Conservation (phyloP, 1,284 basidiomycete species). For the Ceratobasidium papillatum region DNA sequence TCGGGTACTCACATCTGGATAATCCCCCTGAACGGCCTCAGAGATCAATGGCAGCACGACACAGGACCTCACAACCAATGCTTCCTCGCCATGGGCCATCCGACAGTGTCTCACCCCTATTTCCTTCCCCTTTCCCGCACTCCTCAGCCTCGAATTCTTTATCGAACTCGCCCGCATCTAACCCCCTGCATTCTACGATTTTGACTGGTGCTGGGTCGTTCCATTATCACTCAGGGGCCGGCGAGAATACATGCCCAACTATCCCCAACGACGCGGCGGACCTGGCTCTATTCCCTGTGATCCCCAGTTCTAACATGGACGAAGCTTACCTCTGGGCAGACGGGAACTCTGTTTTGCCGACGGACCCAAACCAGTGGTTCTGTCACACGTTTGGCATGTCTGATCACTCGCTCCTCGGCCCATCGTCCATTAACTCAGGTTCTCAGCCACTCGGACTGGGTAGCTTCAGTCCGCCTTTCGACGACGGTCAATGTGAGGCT, state of each 20-base stretch:
- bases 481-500: neutral
- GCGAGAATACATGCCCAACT: neutral
- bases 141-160: neutral
- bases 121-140: neutral
- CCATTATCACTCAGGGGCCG: neutral
- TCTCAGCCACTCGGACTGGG: too few species aligned
- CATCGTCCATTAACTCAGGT: too few species aligned
- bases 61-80: neutral
- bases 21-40: neutral
- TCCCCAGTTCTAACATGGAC: neutral
- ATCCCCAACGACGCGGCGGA: neutral
- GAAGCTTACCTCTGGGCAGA: neutral
- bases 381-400: neutral
- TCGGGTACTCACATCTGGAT: conserved; percentile 13
- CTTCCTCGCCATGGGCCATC: neutral
- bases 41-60: neutral
- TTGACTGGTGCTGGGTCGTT: neutral
- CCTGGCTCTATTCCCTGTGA: neutral
- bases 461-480: too few species aligned
- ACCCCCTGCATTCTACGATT: neutral
- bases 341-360: neutral
- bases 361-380: neutral
- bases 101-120: neutral
- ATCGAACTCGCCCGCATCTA: neutral
- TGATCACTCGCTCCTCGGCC: neutral